These are phyloP conservation scores for Chlamydomonas eustigma DNA, from an alignment of 139 green algal genomes.

Conservation along the genomic window DNA sequence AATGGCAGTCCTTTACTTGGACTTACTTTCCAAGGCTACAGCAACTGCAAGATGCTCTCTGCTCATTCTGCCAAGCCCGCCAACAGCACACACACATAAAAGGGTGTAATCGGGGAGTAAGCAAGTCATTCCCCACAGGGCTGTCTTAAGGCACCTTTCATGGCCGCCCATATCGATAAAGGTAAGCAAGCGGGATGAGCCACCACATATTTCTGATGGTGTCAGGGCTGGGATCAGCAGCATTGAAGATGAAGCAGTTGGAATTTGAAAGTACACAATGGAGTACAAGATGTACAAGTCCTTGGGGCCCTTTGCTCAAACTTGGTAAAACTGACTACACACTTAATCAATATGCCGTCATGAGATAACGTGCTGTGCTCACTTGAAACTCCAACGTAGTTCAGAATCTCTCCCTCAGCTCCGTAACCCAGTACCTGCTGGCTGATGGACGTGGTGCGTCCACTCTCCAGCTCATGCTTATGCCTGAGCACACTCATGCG, in stretches of 20 bases:
- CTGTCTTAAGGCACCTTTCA: constrained; percentile 76
- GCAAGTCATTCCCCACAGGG: constrained; percentile 63
- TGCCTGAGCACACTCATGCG: constrained; percentile 74
- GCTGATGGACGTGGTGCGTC: constrained; percentile 63
- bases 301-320: too few relatives aligned
- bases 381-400: constrained; percentile 47
- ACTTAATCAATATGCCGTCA: too few relatives aligned
- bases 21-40: constrained; percentile 10
- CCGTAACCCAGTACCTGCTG: constrained; percentile 73
- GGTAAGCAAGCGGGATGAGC: constrained; percentile 47
- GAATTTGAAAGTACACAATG: neutral
- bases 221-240: constrained; percentile 18
- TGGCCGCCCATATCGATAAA: constrained; percentile 84
- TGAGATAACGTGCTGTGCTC: too few relatives aligned
- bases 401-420: constrained; percentile 52
- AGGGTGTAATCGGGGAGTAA: constrained; percentile 69
- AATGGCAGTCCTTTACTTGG: too few relatives aligned
- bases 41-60: constrained; percentile 10
- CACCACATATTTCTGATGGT: constrained; percentile 15
- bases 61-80: constrained; percentile 6
- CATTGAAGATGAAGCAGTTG: neutral
- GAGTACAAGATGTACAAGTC: too few relatives aligned
- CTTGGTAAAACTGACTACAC: too few relatives aligned
- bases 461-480: constrained; percentile 87
- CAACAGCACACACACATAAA: constrained; percentile 54